A percentile compares a stretch with the other conserved stretches of the same genome.
phyloP scores from a whole-genome alignment of 1,284 basidiomycete species.

The Thelephora terrestris region DNA sequence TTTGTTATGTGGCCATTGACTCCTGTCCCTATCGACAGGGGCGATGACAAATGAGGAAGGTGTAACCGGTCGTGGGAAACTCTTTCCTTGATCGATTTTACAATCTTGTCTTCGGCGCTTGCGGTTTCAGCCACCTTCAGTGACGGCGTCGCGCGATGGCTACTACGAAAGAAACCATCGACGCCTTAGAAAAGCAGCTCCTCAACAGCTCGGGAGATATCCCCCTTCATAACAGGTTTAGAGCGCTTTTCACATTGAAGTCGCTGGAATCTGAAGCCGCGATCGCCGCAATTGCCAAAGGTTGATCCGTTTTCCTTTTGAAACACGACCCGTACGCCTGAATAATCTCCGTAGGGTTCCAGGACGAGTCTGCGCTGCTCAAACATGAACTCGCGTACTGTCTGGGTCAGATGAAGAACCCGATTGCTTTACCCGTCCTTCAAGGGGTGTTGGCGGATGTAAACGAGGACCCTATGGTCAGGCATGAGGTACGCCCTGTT shows the following conservation, averaged over 20 bases:
- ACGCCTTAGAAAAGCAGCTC: conserved; percentile 55
- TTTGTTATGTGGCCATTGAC: no score
- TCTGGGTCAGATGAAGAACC: conserved; percentile 82
- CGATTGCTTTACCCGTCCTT: conserved; percentile 70
- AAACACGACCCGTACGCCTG: background rate
- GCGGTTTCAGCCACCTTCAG: conserved; percentile 4
- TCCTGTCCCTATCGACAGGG: no score
- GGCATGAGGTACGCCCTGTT: conserved; percentile 70
- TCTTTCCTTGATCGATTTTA: no score
- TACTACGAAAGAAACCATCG: conserved; percentile 14
- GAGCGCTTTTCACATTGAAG: conserved; percentile 91
- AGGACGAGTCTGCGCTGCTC: conserved; percentile 81
- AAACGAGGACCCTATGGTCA: conserved; percentile 90
- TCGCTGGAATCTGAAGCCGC: conserved; percentile 75
- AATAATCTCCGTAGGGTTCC: conserved; percentile 50
- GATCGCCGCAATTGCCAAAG: conserved; percentile 79
- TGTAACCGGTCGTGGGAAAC: no score
- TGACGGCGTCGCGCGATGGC: conserved; percentile 20
- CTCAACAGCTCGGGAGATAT: conserved; percentile 69
- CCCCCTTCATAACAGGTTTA: conserved; percentile 83
- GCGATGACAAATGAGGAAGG: no score
- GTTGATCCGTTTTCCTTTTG: conserved; percentile 26
- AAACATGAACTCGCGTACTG: conserved; percentile 99
- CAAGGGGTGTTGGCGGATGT: conserved; percentile 65
- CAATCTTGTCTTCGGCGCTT: background rate